Evolutionary conservation across 179 eudicot species (phyloP).

Genomic region (Spergularia azorica): DNA sequence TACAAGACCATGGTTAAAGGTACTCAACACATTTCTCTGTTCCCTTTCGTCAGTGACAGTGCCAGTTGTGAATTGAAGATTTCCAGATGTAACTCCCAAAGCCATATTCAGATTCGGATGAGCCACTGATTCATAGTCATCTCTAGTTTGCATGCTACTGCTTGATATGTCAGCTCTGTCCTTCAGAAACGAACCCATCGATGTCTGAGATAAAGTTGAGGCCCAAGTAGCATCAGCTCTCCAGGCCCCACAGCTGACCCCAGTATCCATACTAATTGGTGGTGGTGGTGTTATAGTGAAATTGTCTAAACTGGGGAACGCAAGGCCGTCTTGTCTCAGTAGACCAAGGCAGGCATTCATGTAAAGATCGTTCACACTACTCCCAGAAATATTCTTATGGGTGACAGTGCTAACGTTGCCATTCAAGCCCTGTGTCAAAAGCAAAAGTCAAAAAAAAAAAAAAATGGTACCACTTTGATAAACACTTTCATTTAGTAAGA

Average conservation of each 20-base stretch:
- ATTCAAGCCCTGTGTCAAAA: conserved; percentile 43
- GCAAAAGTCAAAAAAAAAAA: neutral
- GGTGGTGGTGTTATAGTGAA: conserved; percentile 31
- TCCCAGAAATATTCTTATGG: conserved; percentile 30
- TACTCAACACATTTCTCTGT: conserved; percentile 39
- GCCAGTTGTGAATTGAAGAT: conserved; percentile 37
- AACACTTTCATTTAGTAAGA: conserved; percentile 13
- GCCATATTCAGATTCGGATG: conserved; percentile 72
- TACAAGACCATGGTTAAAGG: conserved; percentile 53
- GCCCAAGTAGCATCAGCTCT: conserved; percentile 39
- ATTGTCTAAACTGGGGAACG: conserved; percentile 44
- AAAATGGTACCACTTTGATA: neutral
- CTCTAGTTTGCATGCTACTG: conserved; percentile 37
- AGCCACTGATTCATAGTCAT: conserved; percentile 45
- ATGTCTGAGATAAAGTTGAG: conserved; percentile 44
- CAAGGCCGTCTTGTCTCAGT: conserved; percentile 45
- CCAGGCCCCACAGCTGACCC: conserved; percentile 3
- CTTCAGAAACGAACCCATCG: conserved; percentile 43
- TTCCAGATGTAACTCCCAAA: conserved; percentile 59
- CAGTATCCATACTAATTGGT: neutral
- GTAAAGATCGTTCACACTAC: conserved; percentile 32
- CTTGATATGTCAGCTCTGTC: conserved; percentile 36
- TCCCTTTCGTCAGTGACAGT: conserved; percentile 51
- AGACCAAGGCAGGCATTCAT: conserved; percentile 38
- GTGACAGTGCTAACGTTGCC: conserved; percentile 29